Evolutionary conservation across 2,329 filamentous ascomycete species (phyloP).

Genomic region (Pseudogymnoascus sp.): DNA sequence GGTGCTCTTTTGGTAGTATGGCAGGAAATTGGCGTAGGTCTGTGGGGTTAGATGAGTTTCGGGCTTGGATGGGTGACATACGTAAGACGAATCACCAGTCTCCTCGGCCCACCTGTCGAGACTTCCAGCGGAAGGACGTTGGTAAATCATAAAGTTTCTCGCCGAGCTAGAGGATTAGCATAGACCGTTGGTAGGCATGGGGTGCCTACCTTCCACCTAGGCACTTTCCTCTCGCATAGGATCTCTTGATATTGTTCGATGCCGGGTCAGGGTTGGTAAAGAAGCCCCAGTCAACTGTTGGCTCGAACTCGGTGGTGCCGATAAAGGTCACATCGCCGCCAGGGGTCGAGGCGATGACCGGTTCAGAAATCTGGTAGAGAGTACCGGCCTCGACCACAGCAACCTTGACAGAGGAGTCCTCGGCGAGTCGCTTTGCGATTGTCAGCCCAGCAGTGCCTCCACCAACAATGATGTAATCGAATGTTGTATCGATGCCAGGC

Average conservation of each 20-base stretch:
- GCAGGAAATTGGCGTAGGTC: constrained; percentile 27
- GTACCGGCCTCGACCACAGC: constrained; percentile 21
- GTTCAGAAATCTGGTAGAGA: constrained; percentile 16
- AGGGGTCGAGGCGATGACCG: neutral
- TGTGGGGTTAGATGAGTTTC: constrained; percentile 15
- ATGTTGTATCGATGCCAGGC: neutral
- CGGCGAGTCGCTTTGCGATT: constrained; percentile 20
- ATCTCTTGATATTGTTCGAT: constrained; percentile 12
- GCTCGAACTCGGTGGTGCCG: neutral
- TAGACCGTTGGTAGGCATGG: too few species aligned
- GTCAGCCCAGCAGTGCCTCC: constrained; percentile 17
- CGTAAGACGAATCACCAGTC: neutral
- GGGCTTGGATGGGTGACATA: too few species aligned
- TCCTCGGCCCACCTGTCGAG: constrained; percentile 6
- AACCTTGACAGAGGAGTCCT: constrained; percentile 15
- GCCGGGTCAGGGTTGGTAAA: constrained; percentile 22
- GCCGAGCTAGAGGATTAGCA: neutral
- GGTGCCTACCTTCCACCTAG: constrained; percentile 12
- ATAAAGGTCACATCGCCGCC: neutral
- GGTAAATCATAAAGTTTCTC: constrained; percentile 12
- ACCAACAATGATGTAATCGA: neutral
- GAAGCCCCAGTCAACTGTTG: constrained; percentile 11
- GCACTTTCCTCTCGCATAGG: constrained; percentile 14
- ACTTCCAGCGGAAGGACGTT: neutral
- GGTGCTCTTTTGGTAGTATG: constrained; percentile 29